A percentile compares a stretch with the other conserved stretches of the same genome.
Evolutionary conservation across 805 yeast genomes (phyloP).

Genomic region (Sporopachydermia lactativora): DNA sequence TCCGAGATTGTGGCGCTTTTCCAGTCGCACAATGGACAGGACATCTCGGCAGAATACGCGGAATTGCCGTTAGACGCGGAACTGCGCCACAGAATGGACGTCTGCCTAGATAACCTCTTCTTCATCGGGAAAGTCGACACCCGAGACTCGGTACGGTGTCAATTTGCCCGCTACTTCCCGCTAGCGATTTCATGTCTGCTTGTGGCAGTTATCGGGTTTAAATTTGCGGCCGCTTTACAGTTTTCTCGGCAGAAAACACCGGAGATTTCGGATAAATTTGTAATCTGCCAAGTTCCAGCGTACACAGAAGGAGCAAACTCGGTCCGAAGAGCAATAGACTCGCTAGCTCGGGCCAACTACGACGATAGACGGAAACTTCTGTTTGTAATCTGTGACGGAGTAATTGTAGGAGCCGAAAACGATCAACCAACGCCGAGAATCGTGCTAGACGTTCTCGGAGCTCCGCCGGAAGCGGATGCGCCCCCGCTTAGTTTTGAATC

Average conservation of each 20-base stretch:
- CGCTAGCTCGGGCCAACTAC: constrained; percentile 41
- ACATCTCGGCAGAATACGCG: constrained; percentile 17
- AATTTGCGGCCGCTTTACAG: constrained; percentile 27
- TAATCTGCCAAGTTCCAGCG: constrained; percentile 36
- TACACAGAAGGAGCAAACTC: constrained; percentile 47
- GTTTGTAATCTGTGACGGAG: constrained; percentile 45
- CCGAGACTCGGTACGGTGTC: constrained; percentile 22
- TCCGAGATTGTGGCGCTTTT: constrained; percentile 17
- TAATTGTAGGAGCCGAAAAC: constrained; percentile 48
- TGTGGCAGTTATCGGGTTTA: constrained; percentile 20
- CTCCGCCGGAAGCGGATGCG: constrained; percentile 37
- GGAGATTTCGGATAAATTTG: constrained; percentile 24
- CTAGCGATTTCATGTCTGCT: constrained; percentile 24
- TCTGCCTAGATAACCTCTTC: constrained; percentile 24
- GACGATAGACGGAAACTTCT: constrained; percentile 46
- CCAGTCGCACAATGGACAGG: constrained; percentile 21
- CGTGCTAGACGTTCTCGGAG: constrained; percentile 39
- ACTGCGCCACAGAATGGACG: constrained; percentile 14
- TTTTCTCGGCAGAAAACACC: constrained; percentile 20
- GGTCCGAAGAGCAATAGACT: constrained; percentile 41
- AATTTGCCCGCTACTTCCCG: constrained; percentile 27
- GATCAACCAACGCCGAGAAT: constrained; percentile 44
- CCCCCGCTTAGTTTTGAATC: constrained; percentile 39
- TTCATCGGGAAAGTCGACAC: constrained; percentile 26
- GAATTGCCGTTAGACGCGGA: constrained; percentile 14